Conservation (phyloP, 225 moss, liverwort and hornwort species). For the Thuidium tamariscinum region DNA sequence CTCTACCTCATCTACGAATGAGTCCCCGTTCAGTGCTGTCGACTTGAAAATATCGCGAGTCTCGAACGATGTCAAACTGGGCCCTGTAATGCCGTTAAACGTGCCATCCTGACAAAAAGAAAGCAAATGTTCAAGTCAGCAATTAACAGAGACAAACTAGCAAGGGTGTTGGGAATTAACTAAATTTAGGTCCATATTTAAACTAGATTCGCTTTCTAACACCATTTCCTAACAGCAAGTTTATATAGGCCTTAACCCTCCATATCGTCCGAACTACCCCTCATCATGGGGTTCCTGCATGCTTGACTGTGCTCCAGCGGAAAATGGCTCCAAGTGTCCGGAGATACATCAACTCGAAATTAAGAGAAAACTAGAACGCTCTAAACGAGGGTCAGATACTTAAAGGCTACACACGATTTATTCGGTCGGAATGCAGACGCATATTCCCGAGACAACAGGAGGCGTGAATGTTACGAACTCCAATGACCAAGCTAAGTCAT, state of each 20-base stretch:
- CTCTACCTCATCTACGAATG: conserved; percentile 23
- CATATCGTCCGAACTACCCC: not conserved
- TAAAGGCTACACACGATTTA: not conserved
- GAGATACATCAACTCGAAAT: not conserved
- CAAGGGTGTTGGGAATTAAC: not conserved
- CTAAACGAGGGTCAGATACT: not conserved
- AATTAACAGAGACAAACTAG: not conserved
- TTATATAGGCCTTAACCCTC: not conserved
- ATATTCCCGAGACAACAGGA: not conserved
- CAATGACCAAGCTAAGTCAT: not conserved
- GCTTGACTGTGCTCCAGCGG: not conserved
- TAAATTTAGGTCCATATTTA: not conserved
- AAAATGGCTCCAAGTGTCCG: not conserved
- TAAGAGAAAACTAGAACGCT: not conserved
- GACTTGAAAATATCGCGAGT: conserved; percentile 29
- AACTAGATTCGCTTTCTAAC: not conserved
- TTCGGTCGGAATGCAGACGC: not conserved
- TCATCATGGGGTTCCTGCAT: not conserved
- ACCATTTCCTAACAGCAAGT: not conserved
- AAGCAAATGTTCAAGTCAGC: not conserved
- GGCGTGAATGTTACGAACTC: not conserved
- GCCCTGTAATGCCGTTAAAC: conserved; percentile 54
- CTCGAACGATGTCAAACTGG: conserved; percentile 29
- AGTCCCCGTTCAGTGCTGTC: conserved; percentile 18
- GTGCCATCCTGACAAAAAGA: conserved; percentile 25